Evolutionary conservation across 192 early-diverging fungal genomes (phyloP).

Genomic region (Geranomyces variabilis): DNA sequence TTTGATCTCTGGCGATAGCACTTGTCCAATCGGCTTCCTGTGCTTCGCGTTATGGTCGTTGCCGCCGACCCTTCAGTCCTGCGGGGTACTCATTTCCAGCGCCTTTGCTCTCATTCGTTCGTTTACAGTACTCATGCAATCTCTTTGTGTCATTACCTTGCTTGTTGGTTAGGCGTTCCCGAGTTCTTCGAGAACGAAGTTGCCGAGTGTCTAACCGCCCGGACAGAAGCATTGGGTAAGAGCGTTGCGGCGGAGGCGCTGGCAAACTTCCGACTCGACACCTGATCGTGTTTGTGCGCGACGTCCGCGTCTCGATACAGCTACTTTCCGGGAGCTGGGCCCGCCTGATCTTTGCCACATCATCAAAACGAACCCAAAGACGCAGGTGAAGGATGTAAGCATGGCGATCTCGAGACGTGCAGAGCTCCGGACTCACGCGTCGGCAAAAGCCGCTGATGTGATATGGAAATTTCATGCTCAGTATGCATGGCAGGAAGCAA

Average conservation of each 20-base stretch:
- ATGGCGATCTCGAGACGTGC: neutral
- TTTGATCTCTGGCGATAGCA: too few relatives aligned
- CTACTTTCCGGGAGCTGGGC: constrained; percentile 81
- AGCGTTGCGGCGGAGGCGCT: neutral
- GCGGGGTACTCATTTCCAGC: constrained; percentile 27
- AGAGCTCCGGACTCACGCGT: neutral
- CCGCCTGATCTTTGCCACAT: constrained; percentile 98
- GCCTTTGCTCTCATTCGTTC: neutral
- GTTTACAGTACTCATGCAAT: neutral
- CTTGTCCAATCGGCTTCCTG: too few relatives aligned
- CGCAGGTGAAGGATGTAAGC: constrained; percentile 73
- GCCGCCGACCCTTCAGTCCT: constrained; percentile 48
- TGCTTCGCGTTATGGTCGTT: constrained; percentile 33
- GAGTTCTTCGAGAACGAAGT: constrained; percentile 96
- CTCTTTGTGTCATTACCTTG: neutral
- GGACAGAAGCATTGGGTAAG: constrained; percentile 90
- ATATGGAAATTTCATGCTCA: neutral
- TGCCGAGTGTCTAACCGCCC: constrained; percentile 82
- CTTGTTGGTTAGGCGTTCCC: constrained; percentile 62
- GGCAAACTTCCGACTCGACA: too few relatives aligned
- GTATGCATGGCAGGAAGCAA: constrained; percentile 4
- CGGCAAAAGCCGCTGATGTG: neutral
- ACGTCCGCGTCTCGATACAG: constrained; percentile 21
- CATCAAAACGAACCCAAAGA: constrained; percentile 86
- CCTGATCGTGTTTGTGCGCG: neutral